Conservation (phyloP, 1,284 basidiomycete genomes). For the Baeospora myosura region DNA sequence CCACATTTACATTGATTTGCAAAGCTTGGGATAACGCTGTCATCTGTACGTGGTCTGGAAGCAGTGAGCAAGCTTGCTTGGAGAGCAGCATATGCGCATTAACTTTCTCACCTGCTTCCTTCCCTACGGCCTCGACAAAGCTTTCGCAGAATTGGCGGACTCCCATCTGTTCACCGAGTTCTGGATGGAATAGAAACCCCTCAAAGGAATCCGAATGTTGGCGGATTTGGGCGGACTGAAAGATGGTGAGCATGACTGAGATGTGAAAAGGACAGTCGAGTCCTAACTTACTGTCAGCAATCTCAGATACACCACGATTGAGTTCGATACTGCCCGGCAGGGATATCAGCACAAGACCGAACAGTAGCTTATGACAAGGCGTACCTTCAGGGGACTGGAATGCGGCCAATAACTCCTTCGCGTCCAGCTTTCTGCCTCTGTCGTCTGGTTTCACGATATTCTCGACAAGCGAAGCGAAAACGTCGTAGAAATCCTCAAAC, state of each 20-base stretch:
- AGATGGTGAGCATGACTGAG: background rate
- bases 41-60: conserved; percentile 75
- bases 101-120: conserved; percentile 61
- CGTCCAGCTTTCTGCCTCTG: conserved; percentile 29
- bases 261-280: background rate
- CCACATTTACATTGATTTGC: conserved; percentile 63
- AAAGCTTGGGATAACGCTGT: conserved; percentile 70
- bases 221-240: conserved; percentile 68
- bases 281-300: conserved; percentile 51
- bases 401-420: conserved; percentile 34
- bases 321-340: conserved; percentile 48
- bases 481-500: conserved; percentile 52
- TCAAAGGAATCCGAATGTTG: conserved; percentile 55
- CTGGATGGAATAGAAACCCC: conserved; percentile 72
- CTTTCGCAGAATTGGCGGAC: conserved; percentile 66
- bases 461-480: conserved; percentile 35
- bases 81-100: conserved; percentile 2
- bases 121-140: conserved; percentile 74
- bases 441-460: conserved; percentile 33
- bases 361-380: conserved; percentile 11
- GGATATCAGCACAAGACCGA: background rate
- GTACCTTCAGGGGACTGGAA: conserved; percentile 54
- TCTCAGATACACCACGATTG: conserved; percentile 70
- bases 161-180: conserved; percentile 52
- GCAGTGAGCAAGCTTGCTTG: conserved; percentile 2